A percentile compares a stretch with the other conserved stretches of the same genome.
phyloP scores from a whole-genome alignment of 2,329 filamentous ascomycete genomes.

The Lasiodiplodia sp. region DNA sequence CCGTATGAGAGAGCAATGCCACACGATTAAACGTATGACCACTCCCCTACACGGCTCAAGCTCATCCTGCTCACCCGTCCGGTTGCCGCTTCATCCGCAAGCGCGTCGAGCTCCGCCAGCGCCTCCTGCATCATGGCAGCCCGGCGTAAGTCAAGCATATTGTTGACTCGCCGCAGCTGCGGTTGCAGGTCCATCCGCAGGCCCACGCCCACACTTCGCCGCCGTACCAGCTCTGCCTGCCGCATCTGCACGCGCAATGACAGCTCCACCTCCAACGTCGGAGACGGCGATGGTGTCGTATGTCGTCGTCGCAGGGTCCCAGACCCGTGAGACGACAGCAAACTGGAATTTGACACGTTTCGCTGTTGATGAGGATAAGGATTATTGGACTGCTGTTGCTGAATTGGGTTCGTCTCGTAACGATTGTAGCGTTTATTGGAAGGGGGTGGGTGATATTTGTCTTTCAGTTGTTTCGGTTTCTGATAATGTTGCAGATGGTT shows the following conservation, averaged over 20 bases:
- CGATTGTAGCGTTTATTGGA: slow-evolving; percentile 20
- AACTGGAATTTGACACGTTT: slow-evolving; percentile 4
- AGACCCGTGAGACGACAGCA: not conserved
- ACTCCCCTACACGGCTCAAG: slow-evolving; percentile 19
- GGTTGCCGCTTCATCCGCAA: slow-evolving; percentile 17
- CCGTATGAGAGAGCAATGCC: not conserved
- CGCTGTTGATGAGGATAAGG: slow-evolving; percentile 10
- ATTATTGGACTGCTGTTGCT: slow-evolving; percentile 23
- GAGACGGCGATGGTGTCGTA: slow-evolving; percentile 2
- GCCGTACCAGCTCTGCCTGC: slow-evolving; percentile 20
- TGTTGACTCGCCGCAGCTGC: slow-evolving; percentile 20
- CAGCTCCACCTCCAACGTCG: slow-evolving; percentile 11
- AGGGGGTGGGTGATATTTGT: slow-evolving; percentile 17
- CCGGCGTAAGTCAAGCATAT: slow-evolving; percentile 16
- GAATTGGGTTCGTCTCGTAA: slow-evolving; percentile 18
- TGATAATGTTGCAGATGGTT: slow-evolving; percentile 15
- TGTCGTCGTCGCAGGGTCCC: slow-evolving; percentile 14
- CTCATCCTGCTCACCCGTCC: slow-evolving; percentile 23
- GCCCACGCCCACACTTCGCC: slow-evolving; percentile 21
- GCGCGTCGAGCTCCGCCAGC: slow-evolving; percentile 26
- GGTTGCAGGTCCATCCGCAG: slow-evolving; percentile 24
- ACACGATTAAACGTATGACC: slow-evolving; percentile 9
- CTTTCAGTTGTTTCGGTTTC: slow-evolving; percentile 1
- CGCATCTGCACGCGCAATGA: slow-evolving; percentile 17
- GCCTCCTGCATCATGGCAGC: slow-evolving; percentile 25